Evolutionary conservation across 2,329 filamentous ascomycete genomes (phyloP).

Genomic region (Grosmannia huntii): DNA sequence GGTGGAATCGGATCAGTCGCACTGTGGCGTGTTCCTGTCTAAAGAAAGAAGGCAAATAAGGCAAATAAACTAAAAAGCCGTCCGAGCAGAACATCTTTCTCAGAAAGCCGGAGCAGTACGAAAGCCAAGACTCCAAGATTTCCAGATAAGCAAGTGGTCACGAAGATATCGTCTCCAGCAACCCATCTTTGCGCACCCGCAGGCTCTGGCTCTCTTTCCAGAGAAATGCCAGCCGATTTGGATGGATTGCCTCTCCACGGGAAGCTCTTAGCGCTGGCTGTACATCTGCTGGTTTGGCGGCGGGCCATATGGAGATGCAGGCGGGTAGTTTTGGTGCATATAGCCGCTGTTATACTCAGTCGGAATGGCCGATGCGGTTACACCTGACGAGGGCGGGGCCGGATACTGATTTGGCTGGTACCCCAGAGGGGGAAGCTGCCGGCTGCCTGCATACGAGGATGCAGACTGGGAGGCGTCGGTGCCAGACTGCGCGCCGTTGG

Average conservation of each 20-base stretch:
- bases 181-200: background rate
- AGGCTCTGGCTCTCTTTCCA: background rate
- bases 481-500: conserved; percentile 32
- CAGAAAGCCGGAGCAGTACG: background rate
- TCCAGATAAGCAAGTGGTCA: background rate
- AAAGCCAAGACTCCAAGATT: background rate
- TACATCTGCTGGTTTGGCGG: conserved; percentile 46
- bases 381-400: conserved; percentile 41
- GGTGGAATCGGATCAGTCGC: background rate
- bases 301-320: conserved; percentile 45
- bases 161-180: background rate
- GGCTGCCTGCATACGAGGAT: conserved; percentile 44
- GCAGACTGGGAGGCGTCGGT: conserved; percentile 39
- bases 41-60: background rate
- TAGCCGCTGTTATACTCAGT: conserved; percentile 42
- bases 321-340: conserved; percentile 45
- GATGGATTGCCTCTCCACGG: background rate
- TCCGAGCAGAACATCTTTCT: background rate
- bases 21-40: background rate
- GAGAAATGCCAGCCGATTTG: background rate
- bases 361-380: conserved; percentile 40
- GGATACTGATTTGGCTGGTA: conserved; percentile 59
- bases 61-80: background rate
- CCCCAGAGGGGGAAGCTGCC: conserved; percentile 63
- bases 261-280: conserved; percentile 28